These are phyloP conservation scores for Cunninghamia lanceolata DNA, from an alignment of 75 land plant genomes.

Conservation along the genomic window DNA sequence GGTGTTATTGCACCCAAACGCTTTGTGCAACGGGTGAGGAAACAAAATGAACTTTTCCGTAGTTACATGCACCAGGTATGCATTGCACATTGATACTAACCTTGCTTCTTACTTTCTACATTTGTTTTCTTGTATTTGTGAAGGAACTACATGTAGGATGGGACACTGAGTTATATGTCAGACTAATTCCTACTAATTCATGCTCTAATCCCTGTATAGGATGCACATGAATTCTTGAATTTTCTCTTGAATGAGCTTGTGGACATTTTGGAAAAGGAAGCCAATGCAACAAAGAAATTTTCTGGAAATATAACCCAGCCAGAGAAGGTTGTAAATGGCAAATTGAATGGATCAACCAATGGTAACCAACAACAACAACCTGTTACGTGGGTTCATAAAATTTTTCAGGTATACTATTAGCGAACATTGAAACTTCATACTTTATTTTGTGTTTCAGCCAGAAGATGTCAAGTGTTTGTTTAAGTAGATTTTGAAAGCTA, in stretches of 20 bases:
- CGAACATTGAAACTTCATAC: background rate
- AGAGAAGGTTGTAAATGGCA: constrained; percentile 27
- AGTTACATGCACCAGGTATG: constrained; percentile 49
- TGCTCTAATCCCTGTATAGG: constrained; percentile 15
- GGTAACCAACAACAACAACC: constrained; percentile 29
- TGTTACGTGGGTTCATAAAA: constrained; percentile 43
- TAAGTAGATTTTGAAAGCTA: background rate
- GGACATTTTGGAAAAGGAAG: constrained; percentile 42
- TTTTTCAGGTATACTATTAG: constrained; percentile 30
- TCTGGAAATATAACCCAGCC: constrained; percentile 5
- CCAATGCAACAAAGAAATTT: constrained; percentile 18
- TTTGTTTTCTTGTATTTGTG: background rate
- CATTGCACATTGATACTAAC: background rate
- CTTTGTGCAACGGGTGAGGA: constrained; percentile 46
- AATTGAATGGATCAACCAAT: constrained; percentile 26
- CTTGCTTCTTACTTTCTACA: background rate
- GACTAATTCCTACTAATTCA: background rate
- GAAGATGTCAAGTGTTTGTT: background rate
- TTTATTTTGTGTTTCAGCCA: background rate
- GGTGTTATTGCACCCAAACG: constrained; percentile 45
- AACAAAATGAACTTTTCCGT: constrained; percentile 42
- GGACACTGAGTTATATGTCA: background rate
- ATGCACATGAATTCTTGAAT: constrained; percentile 43
- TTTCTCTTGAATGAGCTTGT: constrained; percentile 40
- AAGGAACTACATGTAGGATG: background rate